Evolutionary conservation across 768 basidiomycete species (phyloP).

Genomic region (Boletus barrowsii): DNA sequence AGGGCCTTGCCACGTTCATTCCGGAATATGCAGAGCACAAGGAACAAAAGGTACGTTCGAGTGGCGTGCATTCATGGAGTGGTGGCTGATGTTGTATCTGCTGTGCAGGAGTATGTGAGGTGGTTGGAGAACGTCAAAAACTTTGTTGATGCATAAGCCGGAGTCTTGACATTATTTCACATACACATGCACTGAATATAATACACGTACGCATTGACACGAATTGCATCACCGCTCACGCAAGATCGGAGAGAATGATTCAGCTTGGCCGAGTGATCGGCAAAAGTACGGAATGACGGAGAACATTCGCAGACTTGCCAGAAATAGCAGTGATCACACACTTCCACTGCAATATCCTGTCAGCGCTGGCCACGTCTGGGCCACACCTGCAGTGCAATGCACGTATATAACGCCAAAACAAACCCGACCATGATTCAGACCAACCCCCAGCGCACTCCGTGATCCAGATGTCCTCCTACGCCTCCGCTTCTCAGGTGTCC

Average conservation of each 20-base stretch:
- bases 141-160: slow-evolving; percentile 66
- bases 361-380: not conserved
- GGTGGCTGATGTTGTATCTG: slow-evolving; percentile 2
- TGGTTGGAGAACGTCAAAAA: slow-evolving; percentile 83
- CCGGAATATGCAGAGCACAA: slow-evolving; percentile 86
- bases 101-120: slow-evolving; percentile 77
- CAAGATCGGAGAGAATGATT: too few relatives aligned
- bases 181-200: slow-evolving; percentile 3
- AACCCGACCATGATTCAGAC: not conserved
- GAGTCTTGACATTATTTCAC: not conserved
- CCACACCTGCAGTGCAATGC: too few relatives aligned
- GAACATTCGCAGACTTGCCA: slow-evolving; percentile 14
- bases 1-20: slow-evolving; percentile 78
- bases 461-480: slow-evolving; percentile 21
- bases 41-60: slow-evolving; percentile 76
- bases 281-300: not conserved
- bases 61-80: not conserved
- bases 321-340: not conserved
- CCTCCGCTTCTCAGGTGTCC: not conserved
- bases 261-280: not conserved
- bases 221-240: slow-evolving; percentile 20
- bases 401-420: too few relatives aligned
- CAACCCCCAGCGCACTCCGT: not conserved
- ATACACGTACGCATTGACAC: not conserved
- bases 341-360: not conserved